These are phyloP conservation scores for Emiliania huxleyi DNA, from an alignment of 78 protist species.

Conservation along the genomic window DNA sequence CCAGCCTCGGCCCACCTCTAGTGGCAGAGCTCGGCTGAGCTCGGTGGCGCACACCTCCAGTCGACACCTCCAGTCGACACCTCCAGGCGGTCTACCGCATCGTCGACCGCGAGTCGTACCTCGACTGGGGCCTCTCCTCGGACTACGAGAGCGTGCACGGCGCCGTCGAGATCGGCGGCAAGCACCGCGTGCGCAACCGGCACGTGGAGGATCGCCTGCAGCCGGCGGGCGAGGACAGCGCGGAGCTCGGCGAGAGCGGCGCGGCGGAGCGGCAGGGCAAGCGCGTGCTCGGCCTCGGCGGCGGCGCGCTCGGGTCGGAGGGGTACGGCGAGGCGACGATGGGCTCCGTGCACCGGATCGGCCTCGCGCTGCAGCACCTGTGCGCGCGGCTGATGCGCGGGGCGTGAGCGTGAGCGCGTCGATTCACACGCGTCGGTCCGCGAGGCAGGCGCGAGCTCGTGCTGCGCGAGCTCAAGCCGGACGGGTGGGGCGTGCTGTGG, in stretches of 20 bases:
- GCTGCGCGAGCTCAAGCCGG: neutral
- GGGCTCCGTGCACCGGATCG: neutral
- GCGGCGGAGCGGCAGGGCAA: neutral
- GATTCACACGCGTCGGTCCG: too few relatives aligned
- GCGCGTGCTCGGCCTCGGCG: neutral
- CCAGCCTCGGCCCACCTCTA: too few relatives aligned
- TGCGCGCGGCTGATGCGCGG: neutral
- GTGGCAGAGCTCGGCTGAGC: too few relatives aligned
- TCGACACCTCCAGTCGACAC: neutral
- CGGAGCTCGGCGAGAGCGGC: neutral
- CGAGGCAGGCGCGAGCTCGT: neutral
- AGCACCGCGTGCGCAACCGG: neutral
- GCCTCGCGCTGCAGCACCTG: neutral
- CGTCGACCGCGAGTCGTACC: neutral
- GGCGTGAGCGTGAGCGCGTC: too few relatives aligned
- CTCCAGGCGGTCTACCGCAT: neutral
- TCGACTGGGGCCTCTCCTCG: conserved; percentile 15
- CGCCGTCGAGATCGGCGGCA: neutral
- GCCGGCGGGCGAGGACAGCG: neutral
- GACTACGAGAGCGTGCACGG: neutral
- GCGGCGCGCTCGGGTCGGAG: neutral
- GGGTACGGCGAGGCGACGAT: conserved; percentile 23
- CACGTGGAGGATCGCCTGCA: neutral
- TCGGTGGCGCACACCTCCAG: neutral
- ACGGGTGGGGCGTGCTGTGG: neutral